Conservation (phyloP, 192 early-diverging fungal genomes). For the Coemansia sp. region DNA sequence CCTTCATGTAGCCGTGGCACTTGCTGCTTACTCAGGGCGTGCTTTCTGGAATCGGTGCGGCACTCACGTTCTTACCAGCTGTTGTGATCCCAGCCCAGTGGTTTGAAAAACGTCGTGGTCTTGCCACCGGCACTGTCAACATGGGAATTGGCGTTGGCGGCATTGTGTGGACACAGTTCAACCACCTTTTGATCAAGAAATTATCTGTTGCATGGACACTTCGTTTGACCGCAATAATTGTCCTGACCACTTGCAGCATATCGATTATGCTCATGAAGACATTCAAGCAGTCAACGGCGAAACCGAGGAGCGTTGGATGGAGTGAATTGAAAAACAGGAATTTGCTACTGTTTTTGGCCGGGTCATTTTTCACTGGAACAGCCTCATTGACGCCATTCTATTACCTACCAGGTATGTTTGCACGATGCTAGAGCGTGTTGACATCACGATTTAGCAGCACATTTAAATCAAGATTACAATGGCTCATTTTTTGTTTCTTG, state of each 20-base stretch:
- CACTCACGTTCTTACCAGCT: constrained; percentile 55
- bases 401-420: constrained; percentile 51
- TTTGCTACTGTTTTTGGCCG: constrained; percentile 27
- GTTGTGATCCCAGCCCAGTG: constrained; percentile 58
- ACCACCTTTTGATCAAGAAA: constrained; percentile 57
- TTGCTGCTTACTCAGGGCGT: constrained; percentile 63
- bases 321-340: constrained; percentile 27
- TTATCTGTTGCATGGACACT: constrained; percentile 65
- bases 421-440: neutral
- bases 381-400: constrained; percentile 52
- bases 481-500: neutral
- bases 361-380: constrained; percentile 43
- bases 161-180: constrained; percentile 63
- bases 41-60: constrained; percentile 58
- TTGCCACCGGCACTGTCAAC: constrained; percentile 61
- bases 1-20: constrained; percentile 60
- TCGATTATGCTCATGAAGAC: constrained; percentile 49
- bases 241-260: constrained; percentile 26
- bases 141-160: constrained; percentile 76
- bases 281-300: constrained; percentile 2
- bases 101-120: constrained; percentile 60
- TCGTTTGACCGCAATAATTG: constrained; percentile 59
- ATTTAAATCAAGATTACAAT: neutral
- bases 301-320: constrained; percentile 15
- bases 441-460: neutral